Conservation (phyloP, 768 basidiomycete species). For the Mrakia blollopis region DNA sequence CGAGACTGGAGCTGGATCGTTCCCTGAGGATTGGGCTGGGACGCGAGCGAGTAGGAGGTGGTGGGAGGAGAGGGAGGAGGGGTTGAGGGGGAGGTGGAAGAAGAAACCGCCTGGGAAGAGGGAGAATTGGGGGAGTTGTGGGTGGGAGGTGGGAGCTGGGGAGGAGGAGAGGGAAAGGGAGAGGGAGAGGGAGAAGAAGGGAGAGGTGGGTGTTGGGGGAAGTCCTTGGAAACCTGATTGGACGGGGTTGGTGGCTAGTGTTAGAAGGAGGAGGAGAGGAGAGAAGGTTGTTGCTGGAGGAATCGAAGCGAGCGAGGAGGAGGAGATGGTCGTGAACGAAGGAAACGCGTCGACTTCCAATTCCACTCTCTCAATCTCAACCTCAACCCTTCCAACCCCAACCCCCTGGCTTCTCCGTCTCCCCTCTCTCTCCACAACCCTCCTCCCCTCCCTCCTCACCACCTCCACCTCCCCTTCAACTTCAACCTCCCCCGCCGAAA, state of each 20-base stretch:
- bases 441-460: slow-evolving; percentile 40
- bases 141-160: slow-evolving; percentile 69
- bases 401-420: slow-evolving; percentile 49
- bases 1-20: slow-evolving; percentile 68
- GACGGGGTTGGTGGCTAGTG: slow-evolving; percentile 42
- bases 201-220: slow-evolving; percentile 58
- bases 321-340: slow-evolving; percentile 37
- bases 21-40: slow-evolving; percentile 74
- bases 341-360: background rate
- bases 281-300: too few relatives aligned
- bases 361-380: too few relatives aligned
- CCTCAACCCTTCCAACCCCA: too few relatives aligned
- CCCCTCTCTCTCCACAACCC: slow-evolving; percentile 51
- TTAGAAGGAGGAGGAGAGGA: slow-evolving; percentile 7
- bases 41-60: slow-evolving; percentile 55
- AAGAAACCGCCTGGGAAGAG: slow-evolving; percentile 84
- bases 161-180: slow-evolving; percentile 54
- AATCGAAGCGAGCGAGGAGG: slow-evolving; percentile 46
- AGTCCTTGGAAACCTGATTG: slow-evolving; percentile 77
- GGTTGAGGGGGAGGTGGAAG: slow-evolving; percentile 63
- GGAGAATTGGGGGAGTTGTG: slow-evolving; percentile 61
- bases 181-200: slow-evolving; percentile 34
- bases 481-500: slow-evolving; percentile 46
- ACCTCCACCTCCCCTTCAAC: slow-evolving; percentile 47
- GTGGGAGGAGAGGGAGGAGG: slow-evolving; percentile 51